These are phyloP conservation scores for Fusarium palustre DNA, from an alignment of 2,329 filamentous ascomycete genomes.

Conservation along the genomic window DNA sequence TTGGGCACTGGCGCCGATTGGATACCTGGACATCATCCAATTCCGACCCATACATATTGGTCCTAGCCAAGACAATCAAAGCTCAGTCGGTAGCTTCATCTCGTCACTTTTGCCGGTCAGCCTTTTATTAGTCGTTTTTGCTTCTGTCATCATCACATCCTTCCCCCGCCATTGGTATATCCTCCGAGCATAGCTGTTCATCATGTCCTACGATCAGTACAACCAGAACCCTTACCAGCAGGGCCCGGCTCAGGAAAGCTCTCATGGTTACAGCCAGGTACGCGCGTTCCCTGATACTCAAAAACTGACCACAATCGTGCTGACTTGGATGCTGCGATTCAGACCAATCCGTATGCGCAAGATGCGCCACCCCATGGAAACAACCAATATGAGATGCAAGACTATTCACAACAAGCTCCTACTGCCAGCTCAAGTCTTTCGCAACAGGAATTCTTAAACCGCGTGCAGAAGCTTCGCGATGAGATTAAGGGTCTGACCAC, in stretches of 20 bases:
- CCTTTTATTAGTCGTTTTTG: slow-evolving; percentile 37
- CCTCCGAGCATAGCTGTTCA: slow-evolving; percentile 40
- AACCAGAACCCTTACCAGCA: slow-evolving; percentile 74
- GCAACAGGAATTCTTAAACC: slow-evolving; percentile 75
- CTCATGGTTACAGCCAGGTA: slow-evolving; percentile 61
- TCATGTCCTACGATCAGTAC: slow-evolving; percentile 73
- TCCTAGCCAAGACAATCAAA: slow-evolving; percentile 28
- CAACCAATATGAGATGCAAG: slow-evolving; percentile 67
- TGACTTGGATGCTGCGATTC: slow-evolving; percentile 30
- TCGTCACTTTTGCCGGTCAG: slow-evolving; percentile 25
- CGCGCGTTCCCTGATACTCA: slow-evolving; percentile 32
- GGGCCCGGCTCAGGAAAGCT: slow-evolving; percentile 60
- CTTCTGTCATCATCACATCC: slow-evolving; percentile 40
- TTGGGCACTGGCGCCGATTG: slow-evolving; percentile 8
- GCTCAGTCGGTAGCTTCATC: slow-evolving; percentile 39
- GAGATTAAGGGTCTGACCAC: slow-evolving; percentile 75
- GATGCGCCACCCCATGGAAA: slow-evolving; percentile 46
- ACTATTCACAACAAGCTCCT: slow-evolving; percentile 57
- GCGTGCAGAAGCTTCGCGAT: slow-evolving; percentile 73
- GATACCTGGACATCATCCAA: slow-evolving; percentile 17
- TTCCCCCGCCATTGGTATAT: slow-evolving; percentile 38
- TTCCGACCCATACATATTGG: slow-evolving; percentile 7
- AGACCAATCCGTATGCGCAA: slow-evolving; percentile 50
- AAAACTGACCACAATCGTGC: slow-evolving; percentile 26
- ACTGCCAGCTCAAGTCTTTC: slow-evolving; percentile 56